Base-by-base conservation (phyloP, 1,139 yeast genomes). In the Arxiozyma slooffiae region DNA sequence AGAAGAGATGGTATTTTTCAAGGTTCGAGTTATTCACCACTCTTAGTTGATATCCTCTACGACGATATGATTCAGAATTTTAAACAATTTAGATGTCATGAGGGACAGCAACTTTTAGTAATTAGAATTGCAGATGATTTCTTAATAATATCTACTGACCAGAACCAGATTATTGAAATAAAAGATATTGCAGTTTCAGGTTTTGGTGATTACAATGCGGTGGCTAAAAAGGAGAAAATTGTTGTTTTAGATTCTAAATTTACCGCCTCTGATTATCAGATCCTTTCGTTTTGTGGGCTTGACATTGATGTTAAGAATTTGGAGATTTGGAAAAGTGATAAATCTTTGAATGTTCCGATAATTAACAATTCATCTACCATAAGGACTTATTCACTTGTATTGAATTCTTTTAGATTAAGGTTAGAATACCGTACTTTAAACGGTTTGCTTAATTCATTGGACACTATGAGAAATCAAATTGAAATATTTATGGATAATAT, bases 91-190 rank as follows among this genome's bases (percentile, higher is more conserved):
- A 49, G 69, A 2, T 53, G 60, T 0, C 50, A 60, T 1, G 52
- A 55, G 0, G 53, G 57, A 7, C 50, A 52, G 9, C 53, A 71
- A 1, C 70, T 78, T 3, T 54, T 76, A 2, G 63, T 88, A 0
- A 56, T 88, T 11, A 69, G 97, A 50, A 68, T 86, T 30, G 95
- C 89, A 0, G 98, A 92, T 66, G 98, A 92, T 64, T 92, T 92
- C 60, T 63, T 92, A 39, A 71, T 87, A 23, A 67, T 90, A 0
- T 75, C 95, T 0, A 71, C 81, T 0, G 60, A 69, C 41, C 26
- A 53, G 8, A 38, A 48, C 0, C 53, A 59, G 9, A 57, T 67
- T 1, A 0, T 55, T 50, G 44, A 71, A 70, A 5, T 61, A 44
- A 22, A 53, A 42, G 52, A 53, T 0, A 44, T 63, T 5, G 70